Base-by-base conservation (phyloP, 1,284 basidiomycete species). In the Phellinidium pouzarii region DNA sequence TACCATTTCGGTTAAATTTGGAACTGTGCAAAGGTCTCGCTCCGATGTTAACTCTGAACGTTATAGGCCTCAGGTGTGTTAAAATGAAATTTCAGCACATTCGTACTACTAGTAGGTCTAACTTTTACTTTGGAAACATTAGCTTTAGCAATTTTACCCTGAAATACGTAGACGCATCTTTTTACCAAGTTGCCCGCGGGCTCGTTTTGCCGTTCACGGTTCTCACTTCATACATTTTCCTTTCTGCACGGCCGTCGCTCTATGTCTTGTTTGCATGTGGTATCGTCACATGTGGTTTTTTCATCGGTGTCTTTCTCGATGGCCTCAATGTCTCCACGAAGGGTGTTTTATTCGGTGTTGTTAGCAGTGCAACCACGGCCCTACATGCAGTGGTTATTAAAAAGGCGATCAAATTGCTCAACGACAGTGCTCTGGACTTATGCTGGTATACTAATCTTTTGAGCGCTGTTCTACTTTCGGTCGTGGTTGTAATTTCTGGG, bases 91-190 rank as follows among this genome's bases (percentile, higher is more conserved):
- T 27, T n/a, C 17, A 22, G 26, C 27, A 9, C 44, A 37, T 42
- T 11, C 44, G 12, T 37, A 14, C 29, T 25, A 19, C 36, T 25
- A 27, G 26, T 20, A 36, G 14, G 12, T 34, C 27, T n/a, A 4
- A 12, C 40, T 37, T 4, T 26, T 47, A 38, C 41, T 40, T 17
- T 36, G 42, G 27, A 27, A 19, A 41, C 45, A 44, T 49, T 64
- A 91, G 87, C 61, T 88, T 90, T 67, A 91, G 88, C 70, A 94
- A 93, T 65, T 92, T 87, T 64, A 93, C 90, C 51, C 77, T 94
- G 45, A 88, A 92, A 80, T 90, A 86, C 62, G 91, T 94, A 61
- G 91, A 94, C 56, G 88, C 91, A 4, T 93, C 91, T 0, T 93
- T 93, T 68, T 94, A 94, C 65, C 90, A 91, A 70, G 83, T 93